Percentiles rank a stretch among this genome's conserved stretches.
Conservation (phyloP, 2,329 filamentous ascomycete species). For the Pseudocercospora musae region DNA sequence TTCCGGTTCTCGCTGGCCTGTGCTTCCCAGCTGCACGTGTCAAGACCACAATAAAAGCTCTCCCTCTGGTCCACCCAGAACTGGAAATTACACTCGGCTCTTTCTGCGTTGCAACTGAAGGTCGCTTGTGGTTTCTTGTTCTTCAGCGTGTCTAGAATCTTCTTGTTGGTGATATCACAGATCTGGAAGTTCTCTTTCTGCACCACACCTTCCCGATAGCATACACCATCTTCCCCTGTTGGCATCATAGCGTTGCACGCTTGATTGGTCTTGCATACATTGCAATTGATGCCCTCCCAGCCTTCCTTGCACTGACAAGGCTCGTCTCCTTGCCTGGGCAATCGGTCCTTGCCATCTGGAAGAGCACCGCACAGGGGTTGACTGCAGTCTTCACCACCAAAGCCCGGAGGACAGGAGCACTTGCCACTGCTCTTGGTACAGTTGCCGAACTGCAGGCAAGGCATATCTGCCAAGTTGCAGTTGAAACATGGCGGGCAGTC, state of each 20-base stretch:
- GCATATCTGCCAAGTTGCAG: conserved; percentile 89
- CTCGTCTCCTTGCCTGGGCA: conserved; percentile 64
- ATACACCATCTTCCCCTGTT: conserved; percentile 68
- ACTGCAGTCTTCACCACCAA: conserved; percentile 90
- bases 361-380: conserved; percentile 88
- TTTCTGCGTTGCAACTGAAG: conserved; percentile 78
- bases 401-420: conserved; percentile 87
- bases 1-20: conserved; percentile 69
- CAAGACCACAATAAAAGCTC: conserved; percentile 92
- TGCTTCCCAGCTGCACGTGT: conserved; percentile 72
- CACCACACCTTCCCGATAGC: conserved; percentile 85
- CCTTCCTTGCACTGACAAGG: conserved; percentile 83
- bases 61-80: conserved; percentile 95
- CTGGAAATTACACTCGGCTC: conserved; percentile 85
- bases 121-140: conserved; percentile 87
- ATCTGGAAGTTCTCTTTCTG: conserved; percentile 96
- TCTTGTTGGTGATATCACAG: conserved; percentile 93
- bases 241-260: conserved; percentile 89
- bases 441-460: conserved; percentile 82
- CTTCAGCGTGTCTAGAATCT: conserved; percentile 83
- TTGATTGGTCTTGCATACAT: conserved; percentile 76
- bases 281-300: conserved; percentile 97
- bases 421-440: conserved; percentile 90
- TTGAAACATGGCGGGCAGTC: conserved; percentile 93
- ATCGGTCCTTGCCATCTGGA: conserved; percentile 73